These are phyloP conservation scores for Scopulariopsis brevicaulis DNA, from an alignment of 2,329 filamentous ascomycete genomes.

Conservation along the genomic window DNA sequence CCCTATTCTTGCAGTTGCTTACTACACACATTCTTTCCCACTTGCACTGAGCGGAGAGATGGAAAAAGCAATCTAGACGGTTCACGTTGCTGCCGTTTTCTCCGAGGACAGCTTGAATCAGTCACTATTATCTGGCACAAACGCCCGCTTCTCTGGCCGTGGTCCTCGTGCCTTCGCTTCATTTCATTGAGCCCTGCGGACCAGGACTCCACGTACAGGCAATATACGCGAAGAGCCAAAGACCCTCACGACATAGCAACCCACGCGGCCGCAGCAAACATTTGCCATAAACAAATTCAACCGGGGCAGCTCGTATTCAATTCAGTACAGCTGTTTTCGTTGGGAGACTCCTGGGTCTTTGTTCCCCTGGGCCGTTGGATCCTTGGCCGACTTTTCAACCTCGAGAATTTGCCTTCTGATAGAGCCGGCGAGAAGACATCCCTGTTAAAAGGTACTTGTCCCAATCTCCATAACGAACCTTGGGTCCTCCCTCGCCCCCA, in stretches of 20 bases:
- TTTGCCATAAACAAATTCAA: not conserved
- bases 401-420: not conserved
- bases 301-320: not conserved
- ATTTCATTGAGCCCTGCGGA: not conserved
- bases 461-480: not conserved
- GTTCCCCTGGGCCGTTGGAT: not conserved
- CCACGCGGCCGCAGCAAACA: not conserved
- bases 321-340: not conserved
- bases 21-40: not conserved
- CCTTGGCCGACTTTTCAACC: not conserved
- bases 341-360: not conserved
- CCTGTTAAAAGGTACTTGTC: slow-evolving; percentile 2
- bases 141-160: not conserved
- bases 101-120: not conserved
- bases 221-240: slow-evolving; percentile 3
- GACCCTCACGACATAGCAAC: not conserved
- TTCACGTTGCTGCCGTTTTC: not conserved
- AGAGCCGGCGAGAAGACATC: not conserved
- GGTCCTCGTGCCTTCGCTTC: not conserved
- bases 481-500: not conserved
- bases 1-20: not conserved
- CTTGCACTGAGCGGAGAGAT: not conserved
- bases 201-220: slow-evolving; percentile 1
- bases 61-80: not conserved
- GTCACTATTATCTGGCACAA: not conserved